A percentile compares a stretch with the other conserved stretches of the same genome.
These are phyloP conservation scores for Spergularia marina DNA, from an alignment of 148 eudicot genomes.

Conservation along the genomic window DNA sequence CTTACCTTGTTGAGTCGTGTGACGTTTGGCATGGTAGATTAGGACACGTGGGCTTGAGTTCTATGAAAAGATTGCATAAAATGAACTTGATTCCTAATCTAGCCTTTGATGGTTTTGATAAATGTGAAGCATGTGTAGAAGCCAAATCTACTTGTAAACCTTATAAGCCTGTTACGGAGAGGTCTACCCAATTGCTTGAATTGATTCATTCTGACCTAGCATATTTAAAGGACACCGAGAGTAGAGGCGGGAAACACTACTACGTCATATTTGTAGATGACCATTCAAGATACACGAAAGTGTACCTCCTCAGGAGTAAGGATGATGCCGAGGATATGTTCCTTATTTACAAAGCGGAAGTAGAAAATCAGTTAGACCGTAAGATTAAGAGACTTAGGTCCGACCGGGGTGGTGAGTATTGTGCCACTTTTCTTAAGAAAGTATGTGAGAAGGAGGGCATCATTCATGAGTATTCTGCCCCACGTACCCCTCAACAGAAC, in stretches of 20 bases:
- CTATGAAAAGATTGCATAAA: not conserved
- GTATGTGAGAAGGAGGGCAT: not conserved
- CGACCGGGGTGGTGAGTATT: conserved; percentile 1
- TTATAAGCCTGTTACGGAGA: not conserved
- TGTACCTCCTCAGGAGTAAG: not conserved
- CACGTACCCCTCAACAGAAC: not conserved
- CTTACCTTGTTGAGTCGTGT: not conserved
- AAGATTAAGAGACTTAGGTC: not conserved
- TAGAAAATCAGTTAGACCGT: not conserved
- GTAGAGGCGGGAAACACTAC: not conserved
- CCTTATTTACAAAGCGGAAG: not conserved
- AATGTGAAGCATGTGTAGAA: not conserved
- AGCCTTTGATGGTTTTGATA: not conserved
- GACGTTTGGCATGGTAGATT: not conserved
- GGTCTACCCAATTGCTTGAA: not conserved
- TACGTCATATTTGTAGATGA: conserved; percentile 3
- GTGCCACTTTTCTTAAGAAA: not conserved
- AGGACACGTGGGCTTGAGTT: not conserved
- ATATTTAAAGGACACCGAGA: not conserved
- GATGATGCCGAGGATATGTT: not conserved
- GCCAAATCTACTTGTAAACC: not conserved
- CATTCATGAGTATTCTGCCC: not conserved
- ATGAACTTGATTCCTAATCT: not conserved
- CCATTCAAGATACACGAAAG: not conserved
- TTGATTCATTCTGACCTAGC: not conserved